Evolutionary conservation across 805 yeast genomes (phyloP).

Genomic region (Blastobotrys chiropterorum): DNA sequence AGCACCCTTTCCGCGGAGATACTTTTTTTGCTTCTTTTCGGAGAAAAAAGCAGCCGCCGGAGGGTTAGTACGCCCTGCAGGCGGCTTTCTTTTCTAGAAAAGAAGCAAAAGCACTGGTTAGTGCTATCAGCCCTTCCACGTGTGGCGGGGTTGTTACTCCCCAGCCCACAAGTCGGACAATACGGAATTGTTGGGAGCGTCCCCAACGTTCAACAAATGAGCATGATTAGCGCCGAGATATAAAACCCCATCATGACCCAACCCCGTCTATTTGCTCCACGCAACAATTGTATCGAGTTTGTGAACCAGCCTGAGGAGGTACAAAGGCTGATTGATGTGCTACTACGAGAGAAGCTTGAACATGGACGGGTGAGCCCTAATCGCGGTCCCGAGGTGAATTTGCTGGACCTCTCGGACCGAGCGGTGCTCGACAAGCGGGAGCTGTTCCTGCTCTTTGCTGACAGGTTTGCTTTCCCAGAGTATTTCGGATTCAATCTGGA

Average conservation of each 20-base stretch:
- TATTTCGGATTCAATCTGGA: constrained; percentile 12
- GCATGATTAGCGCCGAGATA: background rate
- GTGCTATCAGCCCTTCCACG: too few species aligned
- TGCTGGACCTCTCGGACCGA: background rate
- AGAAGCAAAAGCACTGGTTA: too few species aligned
- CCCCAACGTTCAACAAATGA: background rate
- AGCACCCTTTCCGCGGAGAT: too few species aligned
- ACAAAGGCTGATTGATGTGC: background rate
- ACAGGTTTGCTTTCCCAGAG: constrained; percentile 13
- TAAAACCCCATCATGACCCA: background rate
- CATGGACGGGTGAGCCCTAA: background rate
- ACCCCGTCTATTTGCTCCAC: background rate
- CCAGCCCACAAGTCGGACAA: background rate
- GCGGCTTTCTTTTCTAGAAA: too few species aligned
- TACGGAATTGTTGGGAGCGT: background rate
- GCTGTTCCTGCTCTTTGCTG: constrained; percentile 8
- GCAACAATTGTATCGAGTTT: background rate
- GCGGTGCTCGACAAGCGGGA: background rate
- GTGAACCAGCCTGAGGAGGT: background rate
- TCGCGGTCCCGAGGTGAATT: background rate
- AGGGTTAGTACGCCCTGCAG: background rate
- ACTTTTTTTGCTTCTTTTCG: background rate
- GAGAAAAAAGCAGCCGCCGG: background rate
- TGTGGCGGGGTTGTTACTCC: background rate
- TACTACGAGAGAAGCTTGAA: background rate